phyloP scores from a whole-genome alignment of 441 rosid genomes.

The Syzygium syzygioides region DNA sequence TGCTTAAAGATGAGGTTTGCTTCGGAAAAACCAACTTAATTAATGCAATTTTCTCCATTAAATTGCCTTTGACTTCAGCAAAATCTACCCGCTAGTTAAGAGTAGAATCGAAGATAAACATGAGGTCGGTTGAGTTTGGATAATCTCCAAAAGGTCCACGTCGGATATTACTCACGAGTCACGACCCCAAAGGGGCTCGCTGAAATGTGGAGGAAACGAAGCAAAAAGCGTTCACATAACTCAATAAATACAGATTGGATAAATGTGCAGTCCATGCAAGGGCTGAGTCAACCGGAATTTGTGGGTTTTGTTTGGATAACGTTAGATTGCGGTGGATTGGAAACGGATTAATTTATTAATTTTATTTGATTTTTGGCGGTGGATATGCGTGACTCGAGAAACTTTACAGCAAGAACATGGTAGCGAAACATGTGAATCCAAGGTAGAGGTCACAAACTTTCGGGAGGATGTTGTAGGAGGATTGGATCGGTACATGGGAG shows the following conservation, averaged over 20 bases:
- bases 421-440: not conserved
- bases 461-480: not conserved
- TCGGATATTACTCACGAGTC: conserved; percentile 19
- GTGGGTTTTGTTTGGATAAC: conserved; percentile 25
- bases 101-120: not conserved
- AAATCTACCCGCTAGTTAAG: not conserved
- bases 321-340: conserved; percentile 8
- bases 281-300: not conserved
- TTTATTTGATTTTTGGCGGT: not conserved
- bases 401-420: not conserved
- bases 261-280: not conserved
- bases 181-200: not conserved
- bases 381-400: not conserved
- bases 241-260: not conserved
- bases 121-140: not conserved
- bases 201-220: not conserved
- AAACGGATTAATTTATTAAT: not conserved
- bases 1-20: not conserved
- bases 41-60: not conserved
- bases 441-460: not conserved
- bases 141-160: conserved; percentile 5
- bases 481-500: not conserved
- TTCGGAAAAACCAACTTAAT: not conserved
- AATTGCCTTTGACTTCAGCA: not conserved
- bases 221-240: not conserved